Percentiles rank a stretch among this genome's conserved stretches.
Evolutionary conservation across 2,329 filamentous ascomycete genomes (phyloP).

Genomic region (Fusarium pseudonygamai): DNA sequence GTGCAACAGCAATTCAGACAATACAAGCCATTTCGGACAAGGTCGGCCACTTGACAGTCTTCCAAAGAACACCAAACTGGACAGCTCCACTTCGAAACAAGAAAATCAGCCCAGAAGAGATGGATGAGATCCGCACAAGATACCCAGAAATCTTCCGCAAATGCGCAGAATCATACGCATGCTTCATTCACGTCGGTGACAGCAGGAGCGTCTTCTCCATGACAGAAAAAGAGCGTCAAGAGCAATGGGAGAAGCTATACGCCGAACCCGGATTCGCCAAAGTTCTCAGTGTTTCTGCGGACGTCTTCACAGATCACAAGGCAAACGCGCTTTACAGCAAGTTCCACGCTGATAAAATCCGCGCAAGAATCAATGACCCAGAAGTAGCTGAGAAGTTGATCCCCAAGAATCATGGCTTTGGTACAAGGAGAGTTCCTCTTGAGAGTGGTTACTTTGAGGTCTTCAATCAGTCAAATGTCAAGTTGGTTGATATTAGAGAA

Average conservation of each 20-base stretch:
- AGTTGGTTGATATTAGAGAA: slow-evolving; percentile 28
- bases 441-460: slow-evolving; percentile 35
- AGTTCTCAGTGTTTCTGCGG: slow-evolving; percentile 23
- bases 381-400: slow-evolving; percentile 21
- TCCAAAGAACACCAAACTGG: slow-evolving; percentile 36
- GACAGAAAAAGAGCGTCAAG: slow-evolving; percentile 19
- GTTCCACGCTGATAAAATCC: slow-evolving; percentile 33
- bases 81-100: slow-evolving; percentile 38
- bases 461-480: slow-evolving; percentile 28
- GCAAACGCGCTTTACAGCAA: slow-evolving; percentile 31
- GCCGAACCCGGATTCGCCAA: slow-evolving; percentile 20
- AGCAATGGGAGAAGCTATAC: slow-evolving; percentile 27
- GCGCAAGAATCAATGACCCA: slow-evolving; percentile 14
- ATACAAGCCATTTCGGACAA: slow-evolving; percentile 32
- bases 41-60: slow-evolving; percentile 25
- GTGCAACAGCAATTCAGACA: slow-evolving; percentile 29
- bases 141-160: slow-evolving; percentile 36
- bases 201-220: slow-evolving; percentile 29
- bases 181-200: slow-evolving; percentile 36
- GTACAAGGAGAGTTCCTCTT: slow-evolving; percentile 18
- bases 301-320: slow-evolving; percentile 18
- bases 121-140: slow-evolving; percentile 28
- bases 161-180: slow-evolving; percentile 33
- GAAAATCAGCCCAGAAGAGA: slow-evolving; percentile 30
- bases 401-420: slow-evolving; percentile 30